Evolutionary conservation across 1,284 basidiomycete species (phyloP), one percentile per base, ranked within the genome.

Genomic region (Sporisorium reilianum): DNA sequence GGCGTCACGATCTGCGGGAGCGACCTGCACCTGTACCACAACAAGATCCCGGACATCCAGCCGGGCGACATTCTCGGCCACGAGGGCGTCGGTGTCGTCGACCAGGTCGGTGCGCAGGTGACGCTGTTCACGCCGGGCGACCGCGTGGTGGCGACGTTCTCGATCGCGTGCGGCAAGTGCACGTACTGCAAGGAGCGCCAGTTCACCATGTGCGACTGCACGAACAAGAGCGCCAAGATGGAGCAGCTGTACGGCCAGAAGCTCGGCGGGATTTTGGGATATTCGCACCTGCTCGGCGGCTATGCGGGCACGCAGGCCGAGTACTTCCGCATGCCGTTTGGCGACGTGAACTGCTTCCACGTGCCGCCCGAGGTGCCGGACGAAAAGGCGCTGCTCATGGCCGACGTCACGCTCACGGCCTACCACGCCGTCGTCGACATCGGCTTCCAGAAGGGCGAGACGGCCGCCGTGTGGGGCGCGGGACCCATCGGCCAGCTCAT

Each of bases 101-200:
- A 76, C 2, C 66, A 78, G 42, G 79, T 82, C 41, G 81, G 79
- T 44, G 48, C 66, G 3, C 48, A 55, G 14, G 67, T 82, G 12
- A 70, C 57, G 48, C 57, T 62, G n/a, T 51, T 80, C 61, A 73
- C 74, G 61, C 49, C 54, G 0, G 80, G 80, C 32, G 80, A 79
- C 54, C 72, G 78, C 23, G 81, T 80, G 12, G 76, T 93, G 14
- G 88, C 89, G 0, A 90, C 89, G 0, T 93, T 93, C 89, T 91
- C 92, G 77, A 90, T 92, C 57, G 90, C 90, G 0, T 93, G 92
- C 78, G 92, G 92, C 6, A 87, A 89, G 45, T 93, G 92, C 85
- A 81, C 87, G 45, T 92, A 89, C 84, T 93, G 91, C 88, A 86
- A 92, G 84, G 85, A 91, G 80, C 91, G 91, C 75, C 86, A 91